Conservation (phyloP, 345 rosid genomes). For the Adansonia digitata region DNA sequence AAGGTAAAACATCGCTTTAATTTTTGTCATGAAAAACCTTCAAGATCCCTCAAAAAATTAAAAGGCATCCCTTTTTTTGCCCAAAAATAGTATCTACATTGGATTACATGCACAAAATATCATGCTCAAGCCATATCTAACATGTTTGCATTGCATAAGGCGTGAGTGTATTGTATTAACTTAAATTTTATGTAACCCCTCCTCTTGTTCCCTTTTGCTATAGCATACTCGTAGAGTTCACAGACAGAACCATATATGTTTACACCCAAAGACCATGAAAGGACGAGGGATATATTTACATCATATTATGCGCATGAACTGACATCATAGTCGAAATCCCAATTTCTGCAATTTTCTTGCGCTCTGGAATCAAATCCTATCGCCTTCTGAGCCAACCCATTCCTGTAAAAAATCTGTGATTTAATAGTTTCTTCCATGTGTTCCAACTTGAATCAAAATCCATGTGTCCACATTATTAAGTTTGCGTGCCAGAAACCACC, state of each 20-base stretch:
- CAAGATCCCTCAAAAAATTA: background rate
- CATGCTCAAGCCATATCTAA: background rate
- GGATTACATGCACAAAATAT: background rate
- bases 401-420: background rate
- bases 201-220: background rate
- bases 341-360: background rate
- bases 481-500: background rate
- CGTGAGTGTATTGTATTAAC: background rate
- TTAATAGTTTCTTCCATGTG: background rate
- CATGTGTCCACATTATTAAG: background rate
- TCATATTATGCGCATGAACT: background rate
- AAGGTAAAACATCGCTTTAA: background rate
- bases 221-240: background rate
- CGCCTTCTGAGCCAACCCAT: background rate
- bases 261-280: background rate
- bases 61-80: background rate
- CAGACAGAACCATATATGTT: background rate
- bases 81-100: background rate
- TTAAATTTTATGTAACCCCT: background rate
- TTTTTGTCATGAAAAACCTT: background rate
- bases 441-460: background rate
- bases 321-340: background rate
- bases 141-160: background rate
- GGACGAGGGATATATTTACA: background rate
- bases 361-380: background rate